These are phyloP conservation scores for Neovahlkampfia damariscottae DNA, from an alignment of 78 protist genomes.

Conservation along the genomic window DNA sequence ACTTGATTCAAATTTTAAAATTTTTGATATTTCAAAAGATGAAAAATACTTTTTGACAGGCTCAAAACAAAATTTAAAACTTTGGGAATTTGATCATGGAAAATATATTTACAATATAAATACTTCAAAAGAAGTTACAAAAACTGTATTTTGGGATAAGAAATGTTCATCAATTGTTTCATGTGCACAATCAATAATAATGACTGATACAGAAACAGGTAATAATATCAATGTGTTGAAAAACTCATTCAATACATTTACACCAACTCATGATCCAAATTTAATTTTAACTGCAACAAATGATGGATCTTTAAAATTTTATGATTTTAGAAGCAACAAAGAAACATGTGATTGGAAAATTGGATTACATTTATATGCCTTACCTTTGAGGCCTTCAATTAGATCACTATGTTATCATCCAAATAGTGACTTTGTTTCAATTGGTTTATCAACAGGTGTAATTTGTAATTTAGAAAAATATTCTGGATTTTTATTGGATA, in stretches of 20 bases:
- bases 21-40: background rate
- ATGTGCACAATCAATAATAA: too few species aligned
- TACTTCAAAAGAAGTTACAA: background rate
- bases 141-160: too few species aligned
- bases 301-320: background rate
- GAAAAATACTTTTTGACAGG: background rate
- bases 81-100: background rate
- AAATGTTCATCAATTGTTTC: too few species aligned
- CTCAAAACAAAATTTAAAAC: background rate
- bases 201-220: too few species aligned
- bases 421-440: background rate
- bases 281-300: background rate
- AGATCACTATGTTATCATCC: background rate
- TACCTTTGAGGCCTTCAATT: background rate
- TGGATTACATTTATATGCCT: background rate
- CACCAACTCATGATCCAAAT: too few species aligned
- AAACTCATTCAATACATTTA: background rate
- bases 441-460: background rate
- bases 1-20: background rate
- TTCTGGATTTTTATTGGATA: conserved; percentile 1
- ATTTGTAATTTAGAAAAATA: background rate
- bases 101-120: background rate
- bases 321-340: background rate
- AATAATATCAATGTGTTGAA: background rate
- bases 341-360: background rate